Conservation (phyloP, 2,329 filamentous ascomycete genomes). For the Plectosphaerella plurivora region DNA sequence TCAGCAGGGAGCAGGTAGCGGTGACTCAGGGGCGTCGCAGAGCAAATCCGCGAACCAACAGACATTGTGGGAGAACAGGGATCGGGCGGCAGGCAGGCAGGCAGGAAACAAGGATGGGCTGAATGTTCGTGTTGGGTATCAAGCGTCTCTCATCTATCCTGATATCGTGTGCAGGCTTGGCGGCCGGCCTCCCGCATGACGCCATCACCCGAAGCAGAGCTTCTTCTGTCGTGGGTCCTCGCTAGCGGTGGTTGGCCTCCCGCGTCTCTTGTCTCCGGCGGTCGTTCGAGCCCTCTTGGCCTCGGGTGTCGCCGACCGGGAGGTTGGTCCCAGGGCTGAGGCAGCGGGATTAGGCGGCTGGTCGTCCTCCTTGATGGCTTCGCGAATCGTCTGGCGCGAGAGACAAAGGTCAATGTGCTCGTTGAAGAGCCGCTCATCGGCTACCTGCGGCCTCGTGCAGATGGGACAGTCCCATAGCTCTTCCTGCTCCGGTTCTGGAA, state of each 20-base stretch:
- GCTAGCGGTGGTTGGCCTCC: constrained; percentile 18
- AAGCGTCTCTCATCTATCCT: background rate
- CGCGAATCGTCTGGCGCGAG: constrained; percentile 78
- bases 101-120: background rate
- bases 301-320: constrained; percentile 23
- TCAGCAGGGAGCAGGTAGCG: background rate
- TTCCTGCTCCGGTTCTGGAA: constrained; percentile 26
- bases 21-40: background rate
- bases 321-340: constrained; percentile 2
- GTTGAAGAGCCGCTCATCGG: constrained; percentile 78
- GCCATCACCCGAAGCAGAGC: constrained; percentile 43
- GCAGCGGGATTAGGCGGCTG: constrained; percentile 9
- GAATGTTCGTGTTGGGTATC: background rate
- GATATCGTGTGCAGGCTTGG: background rate
- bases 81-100: background rate
- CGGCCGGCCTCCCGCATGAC: background rate
- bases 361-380: constrained; percentile 62
- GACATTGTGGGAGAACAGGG: background rate
- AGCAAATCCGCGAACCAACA: background rate
- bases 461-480: constrained; percentile 81
- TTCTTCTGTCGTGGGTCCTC: constrained; percentile 45
- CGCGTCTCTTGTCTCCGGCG: constrained; percentile 30
- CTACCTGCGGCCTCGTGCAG: constrained; percentile 69
- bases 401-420: constrained; percentile 90
- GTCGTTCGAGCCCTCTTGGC: constrained; percentile 27